Evolutionary conservation across 208 protist genomes (phyloP).

Genomic region (Trypanosoma boissoni): DNA sequence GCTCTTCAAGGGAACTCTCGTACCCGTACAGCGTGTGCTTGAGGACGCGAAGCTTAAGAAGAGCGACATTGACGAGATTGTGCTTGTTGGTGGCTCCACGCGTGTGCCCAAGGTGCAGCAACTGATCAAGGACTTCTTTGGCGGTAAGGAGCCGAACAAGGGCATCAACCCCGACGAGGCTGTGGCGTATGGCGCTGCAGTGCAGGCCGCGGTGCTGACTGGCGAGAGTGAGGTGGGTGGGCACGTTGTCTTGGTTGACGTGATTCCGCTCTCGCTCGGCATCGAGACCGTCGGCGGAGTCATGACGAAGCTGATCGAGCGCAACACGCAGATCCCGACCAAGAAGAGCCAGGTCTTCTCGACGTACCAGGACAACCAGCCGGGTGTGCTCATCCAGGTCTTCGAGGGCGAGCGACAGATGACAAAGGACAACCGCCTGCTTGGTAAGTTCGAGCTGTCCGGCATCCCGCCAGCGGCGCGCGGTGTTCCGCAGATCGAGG

Average conservation of each 20-base stretch:
- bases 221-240: constrained; percentile 92
- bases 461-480: constrained; percentile 93
- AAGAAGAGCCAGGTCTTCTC: constrained; percentile 95
- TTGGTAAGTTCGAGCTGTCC: constrained; percentile 94
- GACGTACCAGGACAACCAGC: constrained; percentile 85
- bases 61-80: constrained; percentile 95
- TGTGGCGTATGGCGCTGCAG: constrained; percentile 99
- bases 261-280: constrained; percentile 98
- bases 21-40: constrained; percentile 75
- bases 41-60: constrained; percentile 83
- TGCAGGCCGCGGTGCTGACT: constrained; percentile 94
- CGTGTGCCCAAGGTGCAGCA: constrained; percentile 96
- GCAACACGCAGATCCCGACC: constrained; percentile 99
- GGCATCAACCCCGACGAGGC: constrained; percentile 99
- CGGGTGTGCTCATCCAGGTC: constrained; percentile 88
- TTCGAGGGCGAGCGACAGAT: constrained; percentile 95
- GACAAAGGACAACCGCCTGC: constrained; percentile 92
- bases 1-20: constrained; percentile 75
- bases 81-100: constrained; percentile 97
- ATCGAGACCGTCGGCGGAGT: constrained; percentile 97
- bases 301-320: constrained; percentile 96
- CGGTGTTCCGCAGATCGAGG: constrained; percentile 94
- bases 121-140: constrained; percentile 91
- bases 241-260: constrained; percentile 97
- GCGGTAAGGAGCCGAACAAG: constrained; percentile 93